Conservation (phyloP, 2,329 filamentous ascomycete species). For the Elsinoe australis region DNA sequence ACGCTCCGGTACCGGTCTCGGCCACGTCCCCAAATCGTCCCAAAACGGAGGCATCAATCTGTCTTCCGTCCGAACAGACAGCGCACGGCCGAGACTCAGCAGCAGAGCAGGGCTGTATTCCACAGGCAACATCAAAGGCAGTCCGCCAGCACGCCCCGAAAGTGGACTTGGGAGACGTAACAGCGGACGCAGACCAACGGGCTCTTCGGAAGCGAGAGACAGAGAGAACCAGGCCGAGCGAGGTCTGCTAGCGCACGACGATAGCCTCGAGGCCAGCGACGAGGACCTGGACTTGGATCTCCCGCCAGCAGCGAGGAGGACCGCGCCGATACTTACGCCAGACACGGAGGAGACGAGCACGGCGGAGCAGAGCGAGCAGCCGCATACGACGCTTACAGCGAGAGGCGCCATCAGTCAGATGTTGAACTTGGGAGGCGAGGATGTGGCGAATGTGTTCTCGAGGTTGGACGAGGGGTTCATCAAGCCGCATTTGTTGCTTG, state of each 20-base stretch:
- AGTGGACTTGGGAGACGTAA: conserved; percentile 44
- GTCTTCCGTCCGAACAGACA: conserved; percentile 37
- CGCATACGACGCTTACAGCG: conserved; percentile 49
- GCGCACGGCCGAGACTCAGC: conserved; percentile 25
- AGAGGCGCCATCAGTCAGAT: conserved; percentile 72
- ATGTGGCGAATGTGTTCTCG: conserved; percentile 81
- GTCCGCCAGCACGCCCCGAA: conserved; percentile 38
- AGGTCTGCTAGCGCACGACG: conserved; percentile 46
- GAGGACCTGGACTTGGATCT: conserved; percentile 54
- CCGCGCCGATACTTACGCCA: conserved; percentile 33
- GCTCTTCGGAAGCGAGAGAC: conserved; percentile 32
- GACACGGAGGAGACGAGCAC: conserved; percentile 18
- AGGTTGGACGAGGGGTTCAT: conserved; percentile 95
- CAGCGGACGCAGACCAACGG: conserved; percentile 36
- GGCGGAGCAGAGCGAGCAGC: conserved; percentile 9
- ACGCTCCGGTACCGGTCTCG: conserved; percentile 66
- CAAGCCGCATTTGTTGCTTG: conserved; percentile 81
- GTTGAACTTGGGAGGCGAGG: conserved; percentile 67
- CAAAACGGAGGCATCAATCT: conserved; percentile 52
- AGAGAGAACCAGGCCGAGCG: conserved; percentile 43
- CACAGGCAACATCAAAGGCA: conserved; percentile 45
- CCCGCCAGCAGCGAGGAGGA: conserved; percentile 48
- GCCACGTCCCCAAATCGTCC: conserved; percentile 61
- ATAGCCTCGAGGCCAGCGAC: conserved; percentile 39
- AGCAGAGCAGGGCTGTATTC: conserved; percentile 53